Evolutionary conservation across 805 yeast species (phyloP), one percentile per base, ranked within the genome.

Genomic region (Pichia kluyveri): DNA sequence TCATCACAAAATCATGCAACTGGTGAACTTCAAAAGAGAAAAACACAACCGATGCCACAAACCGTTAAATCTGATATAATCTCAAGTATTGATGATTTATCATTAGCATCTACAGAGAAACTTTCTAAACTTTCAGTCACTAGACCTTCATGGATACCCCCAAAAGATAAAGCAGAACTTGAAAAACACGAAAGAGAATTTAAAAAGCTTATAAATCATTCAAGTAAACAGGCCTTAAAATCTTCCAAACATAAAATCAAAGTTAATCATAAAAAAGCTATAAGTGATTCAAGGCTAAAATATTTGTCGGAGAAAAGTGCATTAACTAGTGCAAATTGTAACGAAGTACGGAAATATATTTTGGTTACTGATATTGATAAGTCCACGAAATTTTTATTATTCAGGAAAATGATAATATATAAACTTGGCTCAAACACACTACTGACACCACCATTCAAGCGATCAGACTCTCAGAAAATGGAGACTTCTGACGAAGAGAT

Each of bases 101-200:
- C 69, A 43, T 63, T 84, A 36, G 73, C 83, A 1, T 82, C 88
- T 1, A 73, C 70, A 1, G 84, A 82, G 56, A 83, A 83, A 55
- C 59, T 80, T 37, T 71, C 70, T 26, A 62, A 66, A 11, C 62
- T 82, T 37, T 73, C 82, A 45, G 79, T 77, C 41, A 75, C 87
- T 1, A 70, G 90, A 54, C 90, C 90, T 4, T 73, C 79, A 44
- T 80, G 86, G 76, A 61, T 82, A 41, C 90, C 90, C 7, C 88
- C 88, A 7, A 83, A 83, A 59, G 67, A 70, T 38, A 57, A 65
- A 4, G 60, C 58, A 12, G 90, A 83, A 56, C 72, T 72, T 40
- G 60, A 66, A 34, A 69, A 69, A 48, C 90, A 83, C 57, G 80
- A 79, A 54, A 69, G 65, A 43, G 81, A 82, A 57, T 72, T 82